Percentiles rank a stretch among this genome's conserved stretches.
phyloP scores from a whole-genome alignment of 2,329 filamentous ascomycete genomes.

The Ceratocystis smalleyi region DNA sequence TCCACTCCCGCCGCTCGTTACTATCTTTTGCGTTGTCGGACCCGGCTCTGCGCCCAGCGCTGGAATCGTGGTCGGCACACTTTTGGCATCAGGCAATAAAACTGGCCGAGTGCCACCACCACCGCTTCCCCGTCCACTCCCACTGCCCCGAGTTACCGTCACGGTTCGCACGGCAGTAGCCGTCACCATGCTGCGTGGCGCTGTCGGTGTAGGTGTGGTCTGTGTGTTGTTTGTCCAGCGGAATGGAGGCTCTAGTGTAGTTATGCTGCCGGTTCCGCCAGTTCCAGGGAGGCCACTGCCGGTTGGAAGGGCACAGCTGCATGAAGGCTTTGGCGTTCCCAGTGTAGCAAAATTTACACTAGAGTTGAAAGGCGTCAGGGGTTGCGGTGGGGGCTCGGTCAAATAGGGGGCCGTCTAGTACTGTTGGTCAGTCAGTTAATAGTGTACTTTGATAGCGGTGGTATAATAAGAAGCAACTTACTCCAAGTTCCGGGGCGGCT shows the following conservation, averaged over 20 bases:
- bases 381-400: conserved; percentile 6
- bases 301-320: not conserved
- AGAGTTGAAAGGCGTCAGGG: conserved; percentile 13
- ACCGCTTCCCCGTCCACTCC: not conserved
- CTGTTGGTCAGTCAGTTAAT: conserved; percentile 3
- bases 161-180: conserved; percentile 11
- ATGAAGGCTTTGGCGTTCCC: not conserved
- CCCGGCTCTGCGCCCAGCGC: conserved; percentile 11
- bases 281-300: not conserved
- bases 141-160: conserved; percentile 6
- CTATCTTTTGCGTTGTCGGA: not conserved
- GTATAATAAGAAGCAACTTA: not conserved
- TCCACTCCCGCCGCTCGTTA: conserved; percentile 1
- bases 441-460: not conserved
- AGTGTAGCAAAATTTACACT: conserved; percentile 15
- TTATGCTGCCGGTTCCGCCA: not conserved
- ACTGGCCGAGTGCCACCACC: not conserved
- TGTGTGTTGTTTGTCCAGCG: conserved; percentile 3
- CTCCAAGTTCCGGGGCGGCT: not conserved
- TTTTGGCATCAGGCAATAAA: conserved; percentile 8
- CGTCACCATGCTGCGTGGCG: conserved; percentile 1
- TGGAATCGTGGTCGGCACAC: conserved; percentile 13
- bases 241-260: not conserved
- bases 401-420: not conserved
- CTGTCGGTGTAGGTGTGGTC: not conserved